Percentiles rank a stretch among this genome's conserved stretches.
phyloP scores from a whole-genome alignment of 139 green algal genomes.

The Edaphochlamys debaryana region DNA sequence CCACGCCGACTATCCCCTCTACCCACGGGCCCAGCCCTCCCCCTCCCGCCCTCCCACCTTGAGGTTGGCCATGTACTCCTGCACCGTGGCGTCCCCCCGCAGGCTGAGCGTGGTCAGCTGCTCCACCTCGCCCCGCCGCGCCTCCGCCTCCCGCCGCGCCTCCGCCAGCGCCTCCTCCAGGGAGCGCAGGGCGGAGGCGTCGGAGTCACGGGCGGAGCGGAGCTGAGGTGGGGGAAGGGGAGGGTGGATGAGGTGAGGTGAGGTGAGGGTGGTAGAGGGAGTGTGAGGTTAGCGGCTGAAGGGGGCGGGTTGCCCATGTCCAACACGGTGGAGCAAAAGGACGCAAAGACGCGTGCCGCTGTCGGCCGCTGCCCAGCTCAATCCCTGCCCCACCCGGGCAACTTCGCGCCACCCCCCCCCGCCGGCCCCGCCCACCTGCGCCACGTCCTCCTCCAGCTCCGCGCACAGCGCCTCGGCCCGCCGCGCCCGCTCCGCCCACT shows the following conservation, averaged over 20 bases:
- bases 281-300: no score
- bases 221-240: slow-evolving; percentile 37
- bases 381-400: no score
- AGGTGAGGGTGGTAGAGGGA: no score
- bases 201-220: slow-evolving; percentile 39
- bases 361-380: no score
- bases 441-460: slow-evolving; percentile 59
- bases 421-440: slow-evolving; percentile 53
- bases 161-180: slow-evolving; percentile 41
- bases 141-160: slow-evolving; percentile 31
- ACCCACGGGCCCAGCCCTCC: no score
- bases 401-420: no score
- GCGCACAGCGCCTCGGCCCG: slow-evolving; percentile 57
- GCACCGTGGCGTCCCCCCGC: slow-evolving; percentile 74
- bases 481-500: slow-evolving; percentile 66
- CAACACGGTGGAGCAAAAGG: no score
- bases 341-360: no score
- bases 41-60: slow-evolving; percentile 44
- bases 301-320: no score
- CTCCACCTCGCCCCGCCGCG: slow-evolving; percentile 60
- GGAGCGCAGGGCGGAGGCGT: slow-evolving; percentile 1
- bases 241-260: no score
- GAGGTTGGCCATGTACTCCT: slow-evolving; percentile 76
- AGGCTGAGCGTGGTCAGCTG: slow-evolving; percentile 71
- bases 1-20: no score